Percentiles rank a stretch among this genome's conserved stretches.
Evolutionary conservation across 1,139 yeast species (phyloP).

Genomic region (Magnusiomyces suaveolens): DNA sequence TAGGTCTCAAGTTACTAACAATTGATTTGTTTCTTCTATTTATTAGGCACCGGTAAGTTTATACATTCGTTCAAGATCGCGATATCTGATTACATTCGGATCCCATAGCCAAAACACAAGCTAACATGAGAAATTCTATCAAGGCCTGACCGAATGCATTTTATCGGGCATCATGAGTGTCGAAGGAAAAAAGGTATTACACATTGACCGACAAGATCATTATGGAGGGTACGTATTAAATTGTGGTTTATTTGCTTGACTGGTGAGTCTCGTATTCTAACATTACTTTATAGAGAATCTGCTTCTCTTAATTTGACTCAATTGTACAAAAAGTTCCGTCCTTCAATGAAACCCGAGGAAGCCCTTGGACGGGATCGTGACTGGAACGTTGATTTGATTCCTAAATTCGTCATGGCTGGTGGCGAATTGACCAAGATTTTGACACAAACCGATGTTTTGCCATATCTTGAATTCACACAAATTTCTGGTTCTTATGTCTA

Average conservation of each 20-base stretch:
- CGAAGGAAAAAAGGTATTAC: constrained; percentile 93
- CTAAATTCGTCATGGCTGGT: constrained; percentile 94
- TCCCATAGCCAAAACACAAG: no score
- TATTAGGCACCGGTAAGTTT: constrained; percentile 23
- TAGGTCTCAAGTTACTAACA: background rate
- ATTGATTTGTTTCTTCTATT: background rate
- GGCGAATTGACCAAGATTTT: constrained; percentile 95
- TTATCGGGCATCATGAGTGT: constrained; percentile 89
- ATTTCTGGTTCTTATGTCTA: constrained; percentile 91
- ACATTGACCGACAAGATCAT: constrained; percentile 92
- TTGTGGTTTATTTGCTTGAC: background rate
- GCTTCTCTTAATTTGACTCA: constrained; percentile 54
- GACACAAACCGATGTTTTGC: constrained; percentile 89
- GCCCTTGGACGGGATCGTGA: constrained; percentile 85
- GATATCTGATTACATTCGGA: no score
- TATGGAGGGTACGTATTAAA: constrained; percentile 53
- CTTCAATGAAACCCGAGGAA: constrained; percentile 50
- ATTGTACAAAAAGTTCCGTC: constrained; percentile 38
- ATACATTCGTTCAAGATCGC: no score
- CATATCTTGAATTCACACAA: constrained; percentile 93
- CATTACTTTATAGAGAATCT: constrained; percentile 44
- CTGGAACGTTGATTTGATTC: constrained; percentile 96
- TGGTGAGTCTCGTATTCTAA: no score
- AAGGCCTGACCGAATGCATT: constrained; percentile 93
- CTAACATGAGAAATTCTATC: constrained; percentile 18